Evolutionary conservation across 2,329 filamentous ascomycete genomes (phyloP).

Genomic region (Colletotrichum lindemuthianum): DNA sequence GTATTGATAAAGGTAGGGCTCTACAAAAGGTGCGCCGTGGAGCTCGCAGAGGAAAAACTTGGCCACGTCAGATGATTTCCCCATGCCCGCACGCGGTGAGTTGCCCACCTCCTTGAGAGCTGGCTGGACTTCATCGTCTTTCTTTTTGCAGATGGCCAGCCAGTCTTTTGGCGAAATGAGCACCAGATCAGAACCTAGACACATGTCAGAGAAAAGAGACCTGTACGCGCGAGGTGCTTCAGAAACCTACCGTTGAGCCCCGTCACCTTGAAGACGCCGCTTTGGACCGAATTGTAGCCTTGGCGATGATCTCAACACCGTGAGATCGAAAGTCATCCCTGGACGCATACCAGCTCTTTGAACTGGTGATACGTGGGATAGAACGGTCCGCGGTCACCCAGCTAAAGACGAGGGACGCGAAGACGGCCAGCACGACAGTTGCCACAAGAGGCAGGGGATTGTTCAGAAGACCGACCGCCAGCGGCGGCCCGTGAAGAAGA

Average conservation of each 20-base stretch:
- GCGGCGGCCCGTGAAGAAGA: constrained; percentile 7
- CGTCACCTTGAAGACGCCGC: constrained; percentile 25
- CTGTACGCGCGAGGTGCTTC: fast-evolving
- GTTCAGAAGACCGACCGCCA: neutral
- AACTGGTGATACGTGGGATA: constrained; percentile 23
- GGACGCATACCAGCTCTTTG: constrained; percentile 24
- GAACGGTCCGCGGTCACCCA: neutral
- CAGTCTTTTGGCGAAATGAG: constrained; percentile 23
- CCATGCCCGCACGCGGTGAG: fast-evolving
- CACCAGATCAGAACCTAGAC: constrained; percentile 24
- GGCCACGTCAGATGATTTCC: neutral
- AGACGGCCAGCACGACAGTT: neutral
- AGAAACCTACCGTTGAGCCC: constrained; percentile 17
- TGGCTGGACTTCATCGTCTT: constrained; percentile 24
- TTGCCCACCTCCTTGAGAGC: constrained; percentile 23
- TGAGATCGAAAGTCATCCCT: constrained; percentile 23
- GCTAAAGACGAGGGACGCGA: neutral
- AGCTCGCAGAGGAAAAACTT: constrained; percentile 29
- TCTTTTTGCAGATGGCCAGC: constrained; percentile 30
- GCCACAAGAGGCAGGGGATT: neutral
- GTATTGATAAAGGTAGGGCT: constrained; percentile 22
- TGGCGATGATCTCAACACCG: constrained; percentile 32
- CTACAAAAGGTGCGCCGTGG: constrained; percentile 28
- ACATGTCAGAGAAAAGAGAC: neutral
- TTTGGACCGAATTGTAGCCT: constrained; percentile 15